Base-by-base conservation (phyloP, 2,329 filamentous ascomycete species). In the Fusarium luffae region DNA sequence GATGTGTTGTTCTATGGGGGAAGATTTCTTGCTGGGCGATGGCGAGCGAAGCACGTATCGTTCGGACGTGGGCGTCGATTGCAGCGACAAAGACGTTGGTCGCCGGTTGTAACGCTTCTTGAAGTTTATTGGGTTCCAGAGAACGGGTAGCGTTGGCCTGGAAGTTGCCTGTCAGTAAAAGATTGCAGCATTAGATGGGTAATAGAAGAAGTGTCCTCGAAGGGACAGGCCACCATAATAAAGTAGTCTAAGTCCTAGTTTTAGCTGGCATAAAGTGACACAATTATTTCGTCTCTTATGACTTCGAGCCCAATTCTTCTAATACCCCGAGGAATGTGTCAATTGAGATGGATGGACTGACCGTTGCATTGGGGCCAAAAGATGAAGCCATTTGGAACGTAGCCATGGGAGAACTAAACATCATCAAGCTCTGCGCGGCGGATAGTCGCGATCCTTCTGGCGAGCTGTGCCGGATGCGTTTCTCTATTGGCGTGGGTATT, bases 331-430 rank as follows among this genome's bases (percentile, higher is more conserved):
- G 16, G 2, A n/a, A 37, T n/a, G 16, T 34, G 19, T 19, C 8
- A 19, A 12, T 51, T 40, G 12, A 25, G 25, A 25, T 25, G 13
- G 14, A 5, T 7, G 13, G 25, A 74, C 73, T 56, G 5, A 75
- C 73, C 21, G 66, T 59, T 46, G 57, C 59, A 57, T 55, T 66
- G 9, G 67, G 43, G 5, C 63, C 61, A 37, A 66, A 68, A n/a
- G 70, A 66, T 8, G 74, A 65, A 10, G 68, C 68, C 73, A 75
- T 74, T n/a, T 75, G 74, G 54, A 74, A 75, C n/a, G 71, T 66
- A 23, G 72, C 70, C 74, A 75, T 75, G 4, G 74, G 74, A 19
- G 74, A 75, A 49, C 74, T 75, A 41, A 75, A 75, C 59, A 75
- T 74, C 74, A 75, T 75, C 32, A 75, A 48, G 44, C 74, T 75